These are phyloP conservation scores for Metarhizium rileyi DNA, from an alignment of 2,329 filamentous ascomycete genomes.

Conservation along the genomic window DNA sequence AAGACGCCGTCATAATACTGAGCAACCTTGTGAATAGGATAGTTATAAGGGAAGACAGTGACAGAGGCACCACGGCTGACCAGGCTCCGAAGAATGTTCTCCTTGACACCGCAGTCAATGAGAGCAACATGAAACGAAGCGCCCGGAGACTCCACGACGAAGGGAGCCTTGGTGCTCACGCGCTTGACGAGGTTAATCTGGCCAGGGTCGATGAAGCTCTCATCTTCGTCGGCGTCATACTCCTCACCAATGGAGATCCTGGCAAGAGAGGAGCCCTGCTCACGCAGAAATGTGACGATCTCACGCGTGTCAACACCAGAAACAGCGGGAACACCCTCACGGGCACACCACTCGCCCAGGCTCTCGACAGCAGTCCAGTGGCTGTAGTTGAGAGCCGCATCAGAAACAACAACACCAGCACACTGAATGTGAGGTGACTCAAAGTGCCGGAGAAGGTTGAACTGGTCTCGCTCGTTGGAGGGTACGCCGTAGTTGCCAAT, in stretches of 20 bases:
- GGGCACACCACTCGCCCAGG: slow-evolving; percentile 85
- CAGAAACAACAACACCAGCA: slow-evolving; percentile 88
- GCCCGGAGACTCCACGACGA: slow-evolving; percentile 78
- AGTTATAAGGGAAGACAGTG: slow-evolving; percentile 93
- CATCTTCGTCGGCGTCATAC: slow-evolving; percentile 97
- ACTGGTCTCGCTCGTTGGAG: slow-evolving; percentile 72
- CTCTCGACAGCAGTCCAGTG: slow-evolving; percentile 98
- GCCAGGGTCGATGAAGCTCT: slow-evolving; percentile 88
- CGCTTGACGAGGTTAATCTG: slow-evolving; percentile 94
- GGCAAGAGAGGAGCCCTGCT: slow-evolving; percentile 92
- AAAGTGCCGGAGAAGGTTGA: slow-evolving; percentile 92
- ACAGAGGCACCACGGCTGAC: slow-evolving; percentile 86
- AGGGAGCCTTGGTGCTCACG: slow-evolving; percentile 96
- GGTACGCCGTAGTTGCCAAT: slow-evolving; percentile 99
- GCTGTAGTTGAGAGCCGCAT: slow-evolving; percentile 88
- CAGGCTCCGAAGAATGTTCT: slow-evolving; percentile 95
- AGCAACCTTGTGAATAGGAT: slow-evolving; percentile 95
- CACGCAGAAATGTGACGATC: slow-evolving; percentile 90
- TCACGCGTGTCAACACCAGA: slow-evolving; percentile 94
- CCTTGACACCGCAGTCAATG: slow-evolving; percentile 97
- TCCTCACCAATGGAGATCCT: slow-evolving; percentile 92
- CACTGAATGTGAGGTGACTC: slow-evolving; percentile 97
- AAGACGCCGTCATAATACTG: slow-evolving; percentile 98
- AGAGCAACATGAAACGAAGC: slow-evolving; percentile 86
- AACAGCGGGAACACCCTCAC: slow-evolving; percentile 92